These are phyloP conservation scores for Penicillium verhagenii DNA, from an alignment of 495 filamentous ascomycete genomes.

Conservation along the genomic window DNA sequence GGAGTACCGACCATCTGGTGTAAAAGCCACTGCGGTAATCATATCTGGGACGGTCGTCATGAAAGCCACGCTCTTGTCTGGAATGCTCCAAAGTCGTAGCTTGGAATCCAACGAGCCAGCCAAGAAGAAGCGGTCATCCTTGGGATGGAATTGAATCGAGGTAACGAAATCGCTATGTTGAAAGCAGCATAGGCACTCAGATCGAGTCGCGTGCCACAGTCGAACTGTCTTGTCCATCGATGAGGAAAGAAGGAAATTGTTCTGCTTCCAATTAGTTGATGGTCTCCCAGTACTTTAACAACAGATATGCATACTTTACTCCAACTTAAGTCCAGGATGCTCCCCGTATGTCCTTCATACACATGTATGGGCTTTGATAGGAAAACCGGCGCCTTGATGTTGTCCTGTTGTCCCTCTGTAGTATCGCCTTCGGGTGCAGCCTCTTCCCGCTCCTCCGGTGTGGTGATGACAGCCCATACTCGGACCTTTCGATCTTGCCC, in stretches of 20 bases:
- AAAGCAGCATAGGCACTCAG: conserved; percentile 91
- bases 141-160: conserved; percentile 89
- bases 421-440: conserved; percentile 69
- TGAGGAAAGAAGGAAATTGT: conserved; percentile 94
- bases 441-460: conserved; percentile 69
- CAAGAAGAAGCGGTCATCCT: conserved; percentile 94
- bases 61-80: conserved; percentile 91
- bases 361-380: conserved; percentile 70
- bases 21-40: conserved; percentile 91
- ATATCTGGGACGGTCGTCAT: conserved; percentile 80
- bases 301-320: conserved; percentile 64
- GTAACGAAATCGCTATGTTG: conserved; percentile 97
- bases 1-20: conserved; percentile 84
- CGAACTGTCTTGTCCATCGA: conserved; percentile 98
- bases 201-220: conserved; percentile 85
- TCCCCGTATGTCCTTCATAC: conserved; percentile 81
- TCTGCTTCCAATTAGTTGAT: conserved; percentile 46
- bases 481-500: conserved; percentile 85
- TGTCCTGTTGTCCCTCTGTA: conserved; percentile 43
- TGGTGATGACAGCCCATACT: conserved; percentile 87
- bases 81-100: conserved; percentile 93
- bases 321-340: conserved; percentile 92
- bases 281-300: background rate
- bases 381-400: conserved; percentile 91
- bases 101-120: conserved; percentile 93